These are phyloP conservation scores for Naganishia liquefaciens DNA, from an alignment of 1,284 basidiomycete genomes.

Conservation along the genomic window DNA sequence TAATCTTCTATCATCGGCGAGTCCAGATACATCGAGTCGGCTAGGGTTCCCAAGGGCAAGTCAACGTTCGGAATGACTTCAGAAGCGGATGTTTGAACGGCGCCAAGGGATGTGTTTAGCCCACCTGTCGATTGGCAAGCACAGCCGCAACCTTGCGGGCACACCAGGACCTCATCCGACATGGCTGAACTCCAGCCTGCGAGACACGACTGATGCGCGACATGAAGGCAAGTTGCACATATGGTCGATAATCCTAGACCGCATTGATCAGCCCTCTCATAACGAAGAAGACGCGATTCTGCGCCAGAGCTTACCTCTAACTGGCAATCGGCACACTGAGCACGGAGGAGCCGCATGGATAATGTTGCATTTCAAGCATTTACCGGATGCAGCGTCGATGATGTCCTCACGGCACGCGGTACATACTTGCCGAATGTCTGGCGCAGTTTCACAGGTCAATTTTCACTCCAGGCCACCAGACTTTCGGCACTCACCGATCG, in stretches of 20 bases:
- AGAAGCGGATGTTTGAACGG: background rate
- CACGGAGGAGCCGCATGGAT: constrained; percentile 59
- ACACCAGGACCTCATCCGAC: constrained; percentile 10
- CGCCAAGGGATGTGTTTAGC: constrained; percentile 9
- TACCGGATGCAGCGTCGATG: constrained; percentile 11
- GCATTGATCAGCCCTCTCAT: constrained; percentile 9
- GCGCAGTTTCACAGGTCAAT: background rate
- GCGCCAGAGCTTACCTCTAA: constrained; percentile 65
- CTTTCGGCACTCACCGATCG: background rate
- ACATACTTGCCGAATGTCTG: constrained; percentile 31
- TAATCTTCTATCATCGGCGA: too few relatives aligned
- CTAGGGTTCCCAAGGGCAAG: too few relatives aligned
- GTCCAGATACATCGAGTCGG: too few relatives aligned
- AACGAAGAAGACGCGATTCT: background rate
- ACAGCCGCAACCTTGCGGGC: constrained; percentile 28
- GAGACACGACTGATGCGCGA: constrained; percentile 65
- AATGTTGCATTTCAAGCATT: constrained; percentile 37
- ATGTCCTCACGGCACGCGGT: constrained; percentile 24
- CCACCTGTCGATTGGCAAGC: constrained; percentile 21
- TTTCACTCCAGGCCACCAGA: too few relatives aligned
- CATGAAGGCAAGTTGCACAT: constrained; percentile 67
- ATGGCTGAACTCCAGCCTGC: constrained; percentile 12
- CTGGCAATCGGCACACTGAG: constrained; percentile 72
- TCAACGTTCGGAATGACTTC: background rate
- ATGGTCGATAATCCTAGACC: constrained; percentile 66